A percentile compares a stretch with the other conserved stretches of the same genome.
phyloP scores from a whole-genome alignment of 768 basidiomycete genomes.

The Mycena vitilis region DNA sequence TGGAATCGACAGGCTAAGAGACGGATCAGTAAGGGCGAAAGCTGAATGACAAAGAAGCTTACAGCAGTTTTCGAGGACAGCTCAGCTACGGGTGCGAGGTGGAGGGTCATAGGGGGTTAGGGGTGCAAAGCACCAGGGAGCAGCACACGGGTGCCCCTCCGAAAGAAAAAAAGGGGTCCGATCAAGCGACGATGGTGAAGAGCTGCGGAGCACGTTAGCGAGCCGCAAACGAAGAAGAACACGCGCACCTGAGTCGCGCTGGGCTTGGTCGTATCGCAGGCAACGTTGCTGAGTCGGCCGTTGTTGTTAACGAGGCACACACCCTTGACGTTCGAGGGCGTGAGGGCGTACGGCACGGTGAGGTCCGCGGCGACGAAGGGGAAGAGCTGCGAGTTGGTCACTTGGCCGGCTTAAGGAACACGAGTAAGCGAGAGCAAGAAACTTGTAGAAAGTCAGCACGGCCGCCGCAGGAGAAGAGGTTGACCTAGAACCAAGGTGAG shows the following conservation, averaged over 20 bases:
- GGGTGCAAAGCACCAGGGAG: too few species aligned
- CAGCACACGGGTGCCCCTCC: too few species aligned
- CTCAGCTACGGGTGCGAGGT: too few species aligned
- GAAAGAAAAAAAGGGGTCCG: too few species aligned
- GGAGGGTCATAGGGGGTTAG: too few species aligned
- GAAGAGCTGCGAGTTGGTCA: conserved; percentile 35
- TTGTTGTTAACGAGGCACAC: conserved; percentile 32
- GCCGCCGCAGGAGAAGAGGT: conserved; percentile 36
- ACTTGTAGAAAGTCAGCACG: conserved; percentile 23
- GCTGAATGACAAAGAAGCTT: too few species aligned
- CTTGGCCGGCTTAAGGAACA: conserved; percentile 13
- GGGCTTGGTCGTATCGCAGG: conserved; percentile 27
- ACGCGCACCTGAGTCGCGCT: conserved; percentile 21
- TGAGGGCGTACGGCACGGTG: conserved; percentile 28
- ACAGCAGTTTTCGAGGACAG: too few species aligned
- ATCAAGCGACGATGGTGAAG: conserved; percentile 34
- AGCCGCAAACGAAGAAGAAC: background rate
- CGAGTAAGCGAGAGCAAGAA: background rate
- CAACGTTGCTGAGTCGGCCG: conserved; percentile 27
- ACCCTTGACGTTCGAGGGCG: conserved; percentile 20
- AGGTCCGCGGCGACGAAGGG: conserved; percentile 30
- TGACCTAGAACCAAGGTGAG: too few species aligned
- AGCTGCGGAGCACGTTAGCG: conserved; percentile 20
- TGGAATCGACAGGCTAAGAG: too few species aligned
- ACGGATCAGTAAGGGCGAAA: too few species aligned